Evolutionary conservation across 495 filamentous ascomycete species (phyloP).

Genomic region (Xylaria palmicola): DNA sequence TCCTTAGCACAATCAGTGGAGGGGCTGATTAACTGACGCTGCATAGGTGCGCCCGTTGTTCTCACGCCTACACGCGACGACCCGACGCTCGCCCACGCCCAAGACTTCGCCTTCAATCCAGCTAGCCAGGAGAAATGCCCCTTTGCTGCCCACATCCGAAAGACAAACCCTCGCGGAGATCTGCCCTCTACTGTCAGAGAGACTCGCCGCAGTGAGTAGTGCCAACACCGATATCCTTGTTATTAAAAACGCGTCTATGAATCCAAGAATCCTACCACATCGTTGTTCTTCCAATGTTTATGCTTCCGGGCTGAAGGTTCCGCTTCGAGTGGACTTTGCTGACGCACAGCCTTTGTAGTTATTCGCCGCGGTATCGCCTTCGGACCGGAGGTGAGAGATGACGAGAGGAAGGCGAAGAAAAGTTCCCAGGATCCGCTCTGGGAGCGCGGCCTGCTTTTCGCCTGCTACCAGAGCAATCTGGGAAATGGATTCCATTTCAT

Average conservation of each 20-base stretch:
- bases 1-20: not conserved
- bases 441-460: constrained; percentile 42
- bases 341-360: constrained; percentile 11
- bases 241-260: no score
- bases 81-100: constrained; percentile 23
- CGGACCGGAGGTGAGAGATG: constrained; percentile 34
- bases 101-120: constrained; percentile 25
- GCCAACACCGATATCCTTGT: not conserved
- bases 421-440: constrained; percentile 13
- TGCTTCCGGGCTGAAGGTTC: no score
- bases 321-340: not conserved
- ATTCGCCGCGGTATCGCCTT: constrained; percentile 45
- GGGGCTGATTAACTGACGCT: not conserved
- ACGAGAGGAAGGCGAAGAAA: constrained; percentile 17
- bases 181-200: constrained; percentile 15
- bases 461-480: constrained; percentile 43
- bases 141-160: constrained; percentile 44
- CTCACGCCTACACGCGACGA: constrained; percentile 32
- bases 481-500: constrained; percentile 39
- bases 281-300: no score
- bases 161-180: constrained; percentile 41
- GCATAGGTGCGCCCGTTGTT: constrained; percentile 36
- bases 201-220: constrained; percentile 13
- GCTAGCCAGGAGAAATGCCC: constrained; percentile 36
- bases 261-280: no score